Percentiles rank a stretch among this genome's conserved stretches.
phyloP scores from a whole-genome alignment of 768 basidiomycete genomes.

The Amanita brunnescens region DNA sequence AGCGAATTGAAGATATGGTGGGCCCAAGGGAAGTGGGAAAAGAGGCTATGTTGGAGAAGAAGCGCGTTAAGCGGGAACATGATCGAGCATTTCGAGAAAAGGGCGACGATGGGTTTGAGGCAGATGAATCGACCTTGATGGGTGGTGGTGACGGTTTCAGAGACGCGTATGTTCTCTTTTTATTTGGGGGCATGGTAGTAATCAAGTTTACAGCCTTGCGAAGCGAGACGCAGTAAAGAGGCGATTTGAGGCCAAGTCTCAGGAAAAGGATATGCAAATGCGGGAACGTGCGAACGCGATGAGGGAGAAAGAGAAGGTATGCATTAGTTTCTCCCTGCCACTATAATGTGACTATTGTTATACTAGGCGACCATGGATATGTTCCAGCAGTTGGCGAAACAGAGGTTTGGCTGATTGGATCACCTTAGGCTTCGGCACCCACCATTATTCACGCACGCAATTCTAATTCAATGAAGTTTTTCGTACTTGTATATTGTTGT shows the following conservation, averaged over 20 bases:
- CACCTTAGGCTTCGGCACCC: background rate
- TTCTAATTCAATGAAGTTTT: background rate
- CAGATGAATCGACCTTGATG: conserved; percentile 70
- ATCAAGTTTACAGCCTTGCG: conserved; percentile 44
- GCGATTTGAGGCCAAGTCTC: conserved; percentile 44
- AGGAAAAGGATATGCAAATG: conserved; percentile 40
- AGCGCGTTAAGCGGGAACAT: conserved; percentile 59
- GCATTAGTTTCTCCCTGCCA: background rate
- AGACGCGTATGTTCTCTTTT: conserved; percentile 44
- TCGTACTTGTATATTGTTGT: background rate
- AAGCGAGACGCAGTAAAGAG: conserved; percentile 56
- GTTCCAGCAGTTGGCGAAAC: conserved; percentile 89
- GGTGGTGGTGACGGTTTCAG: conserved; percentile 80
- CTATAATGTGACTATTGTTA: background rate
- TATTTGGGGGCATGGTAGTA: background rate
- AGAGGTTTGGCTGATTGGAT: conserved; percentile 60
- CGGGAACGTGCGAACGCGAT: conserved; percentile 57
- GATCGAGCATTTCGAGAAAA: conserved; percentile 68
- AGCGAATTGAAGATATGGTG: conserved; percentile 66
- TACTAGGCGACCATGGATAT: conserved; percentile 83
- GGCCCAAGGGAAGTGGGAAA: conserved; percentile 75
- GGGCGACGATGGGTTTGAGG: conserved; percentile 71
- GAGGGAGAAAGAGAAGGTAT: conserved; percentile 70
- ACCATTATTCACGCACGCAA: background rate
- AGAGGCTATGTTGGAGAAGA: conserved; percentile 85